Evolutionary conservation across 139 green algal species (phyloP).

Genomic region (Haematococcus lacustris): DNA sequence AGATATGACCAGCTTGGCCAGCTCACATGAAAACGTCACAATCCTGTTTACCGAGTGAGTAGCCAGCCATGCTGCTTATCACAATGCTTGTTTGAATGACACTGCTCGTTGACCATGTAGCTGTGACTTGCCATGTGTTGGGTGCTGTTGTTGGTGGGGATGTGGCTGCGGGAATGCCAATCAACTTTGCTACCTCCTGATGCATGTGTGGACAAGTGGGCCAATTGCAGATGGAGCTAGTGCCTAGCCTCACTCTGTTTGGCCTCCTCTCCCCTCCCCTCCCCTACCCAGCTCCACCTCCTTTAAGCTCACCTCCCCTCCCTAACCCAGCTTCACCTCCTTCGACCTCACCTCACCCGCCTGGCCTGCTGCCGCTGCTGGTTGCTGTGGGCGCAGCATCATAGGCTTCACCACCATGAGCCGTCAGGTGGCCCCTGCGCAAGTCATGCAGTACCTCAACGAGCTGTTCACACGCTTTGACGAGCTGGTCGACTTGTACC

Average conservation of each 20-base stretch:
- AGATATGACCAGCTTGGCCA: neutral
- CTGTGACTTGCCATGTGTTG: neutral
- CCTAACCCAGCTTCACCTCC: too few relatives aligned
- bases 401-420: conserved; percentile 20
- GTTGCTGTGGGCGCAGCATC: neutral
- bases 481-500: conserved; percentile 17
- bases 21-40: conserved; percentile 5
- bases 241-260: too few relatives aligned
- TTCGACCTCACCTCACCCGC: too few relatives aligned
- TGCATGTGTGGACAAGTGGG: too few relatives aligned
- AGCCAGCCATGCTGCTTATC: too few relatives aligned
- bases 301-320: too few relatives aligned
- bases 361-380: neutral
- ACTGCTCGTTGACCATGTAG: neutral
- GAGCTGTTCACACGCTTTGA: conserved; percentile 19
- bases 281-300: too few relatives aligned
- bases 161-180: neutral
- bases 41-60: conserved; percentile 13
- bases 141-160: neutral
- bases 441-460: conserved; percentile 17
- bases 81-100: neutral
- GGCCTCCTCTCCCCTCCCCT: too few relatives aligned
- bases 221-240: neutral
- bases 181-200: neutral
- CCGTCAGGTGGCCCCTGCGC: conserved; percentile 5